Base-by-base conservation (phyloP, 345 rosid genomes). In the Citrus sp. region DNA sequence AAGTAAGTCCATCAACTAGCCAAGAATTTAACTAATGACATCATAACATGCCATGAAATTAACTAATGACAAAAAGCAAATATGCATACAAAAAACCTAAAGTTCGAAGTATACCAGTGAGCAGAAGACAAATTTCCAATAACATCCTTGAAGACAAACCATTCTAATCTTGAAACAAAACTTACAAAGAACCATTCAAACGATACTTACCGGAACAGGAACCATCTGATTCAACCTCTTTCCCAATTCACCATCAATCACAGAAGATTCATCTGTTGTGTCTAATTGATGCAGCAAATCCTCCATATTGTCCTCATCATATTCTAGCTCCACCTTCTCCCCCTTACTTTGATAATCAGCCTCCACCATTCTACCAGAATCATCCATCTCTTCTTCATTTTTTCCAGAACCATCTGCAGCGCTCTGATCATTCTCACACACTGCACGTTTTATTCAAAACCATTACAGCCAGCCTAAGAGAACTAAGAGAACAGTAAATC, bases 161-260 rank as follows among this genome's bases (percentile, higher is more conserved):
- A 75, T 78, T 54, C 37, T 32, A 4, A 70, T 40, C 30, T 22
- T 56, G 28, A 58, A 21, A 61, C 37, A 18, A 64, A 7, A 65
- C 0, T 51, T n/a, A 22, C 25, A 19, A 16, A 7, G 10, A 14
- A 34, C 24, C 46, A 81, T 64, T 70, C 58, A 59, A 56, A 65
- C 60, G 22, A 76, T 67, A 86, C 95, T 88, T 84, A 93, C 94
- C 74, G 92, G 89, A 83, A 92, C 71, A 75, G 94, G 92, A 77
- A 87, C 85, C 94, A 93, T 89, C 55, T 89, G 87, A 82, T 87
- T 86, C 77, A 93, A 73, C 76, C 97, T 88, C 81, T 87, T 92
- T 77, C 91, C 94, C 76, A 90, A 83, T 80, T 88, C 98, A 69
- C 88, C 86, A 86, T 92, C 93, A 82, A 88, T 84, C 12, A 88